A percentile compares a stretch with the other conserved stretches of the same genome.
These are phyloP conservation scores for Trichophyton equinum DNA, from an alignment of 2,329 filamentous ascomycete species.

Conservation along the genomic window DNA sequence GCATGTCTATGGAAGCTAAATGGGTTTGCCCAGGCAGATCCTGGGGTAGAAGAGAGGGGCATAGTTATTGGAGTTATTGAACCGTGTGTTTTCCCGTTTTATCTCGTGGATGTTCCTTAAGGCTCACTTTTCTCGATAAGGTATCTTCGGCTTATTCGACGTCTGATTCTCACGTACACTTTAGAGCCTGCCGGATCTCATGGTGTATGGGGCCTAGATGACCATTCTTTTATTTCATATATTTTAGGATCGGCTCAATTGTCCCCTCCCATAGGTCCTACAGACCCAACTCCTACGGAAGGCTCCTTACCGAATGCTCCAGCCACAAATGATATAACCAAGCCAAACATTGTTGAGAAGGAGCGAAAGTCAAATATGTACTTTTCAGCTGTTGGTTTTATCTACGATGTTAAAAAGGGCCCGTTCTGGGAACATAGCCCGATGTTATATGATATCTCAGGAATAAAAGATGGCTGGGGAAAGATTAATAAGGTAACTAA, in stretches of 20 bases:
- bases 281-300: slow-evolving; percentile 57
- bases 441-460: slow-evolving; percentile 86
- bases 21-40: slow-evolving; percentile 50
- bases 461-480: slow-evolving; percentile 84
- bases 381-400: slow-evolving; percentile 91
- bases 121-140: slow-evolving; percentile 30
- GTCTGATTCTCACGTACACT: slow-evolving; percentile 77
- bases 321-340: slow-evolving; percentile 56
- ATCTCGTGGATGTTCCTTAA: background rate
- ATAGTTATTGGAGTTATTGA: slow-evolving; percentile 76
- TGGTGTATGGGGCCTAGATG: slow-evolving; percentile 96
- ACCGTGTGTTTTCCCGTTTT: slow-evolving; percentile 45
- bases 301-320: slow-evolving; percentile 64
- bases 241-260: slow-evolving; percentile 91
- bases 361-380: slow-evolving; percentile 68
- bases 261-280: slow-evolving; percentile 56
- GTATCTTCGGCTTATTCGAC: slow-evolving; percentile 68
- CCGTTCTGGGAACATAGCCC: slow-evolving; percentile 97
- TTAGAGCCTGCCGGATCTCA: slow-evolving; percentile 92
- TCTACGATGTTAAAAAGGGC: slow-evolving; percentile 90
- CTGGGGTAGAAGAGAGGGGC: slow-evolving; percentile 54
- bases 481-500: slow-evolving; percentile 74
- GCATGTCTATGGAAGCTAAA: slow-evolving; percentile 84
- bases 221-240: slow-evolving; percentile 88
- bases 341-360: slow-evolving; percentile 49